These are phyloP conservation scores for Aschersonia sp. DNA, from an alignment of 2,329 filamentous ascomycete genomes.

Conservation along the genomic window DNA sequence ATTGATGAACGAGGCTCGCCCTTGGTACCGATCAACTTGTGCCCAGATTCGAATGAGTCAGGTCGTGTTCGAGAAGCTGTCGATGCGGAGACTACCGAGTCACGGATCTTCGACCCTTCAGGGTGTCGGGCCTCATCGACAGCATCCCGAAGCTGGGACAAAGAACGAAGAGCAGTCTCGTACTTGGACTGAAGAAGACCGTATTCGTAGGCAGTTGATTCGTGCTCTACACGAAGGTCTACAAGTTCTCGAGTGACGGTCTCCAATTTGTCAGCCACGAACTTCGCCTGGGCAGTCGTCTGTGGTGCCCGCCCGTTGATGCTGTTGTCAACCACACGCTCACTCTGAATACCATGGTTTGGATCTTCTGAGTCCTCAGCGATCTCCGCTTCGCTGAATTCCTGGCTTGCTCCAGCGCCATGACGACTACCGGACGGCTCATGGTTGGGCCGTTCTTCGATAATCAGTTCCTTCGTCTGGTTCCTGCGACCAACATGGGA, in stretches of 20 bases:
- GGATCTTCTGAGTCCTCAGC: not conserved
- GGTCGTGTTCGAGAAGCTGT: constrained; percentile 39
- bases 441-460: constrained; percentile 23
- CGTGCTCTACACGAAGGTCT: constrained; percentile 81
- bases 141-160: constrained; percentile 75
- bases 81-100: constrained; percentile 38
- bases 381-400: constrained; percentile 2
- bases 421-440: constrained; percentile 26
- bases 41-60: constrained; percentile 73
- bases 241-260: constrained; percentile 82
- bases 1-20: constrained; percentile 49
- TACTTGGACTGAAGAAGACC: constrained; percentile 78
- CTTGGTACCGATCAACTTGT: constrained; percentile 56
- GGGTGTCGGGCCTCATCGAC: constrained; percentile 65
- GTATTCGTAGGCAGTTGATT: constrained; percentile 66
- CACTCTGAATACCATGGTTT: not conserved
- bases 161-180: constrained; percentile 67
- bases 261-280: constrained; percentile 86
- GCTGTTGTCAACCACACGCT: constrained; percentile 14
- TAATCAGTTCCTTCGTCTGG: constrained; percentile 38
- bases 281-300: constrained; percentile 68
- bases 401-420: constrained; percentile 32
- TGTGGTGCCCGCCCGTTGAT: constrained; percentile 27
- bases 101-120: constrained; percentile 27
- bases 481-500: constrained; percentile 40